A percentile compares a stretch with the other conserved stretches of the same genome.
phyloP scores from a whole-genome alignment of 2,329 filamentous ascomycete species.

The Beauveria varroae region DNA sequence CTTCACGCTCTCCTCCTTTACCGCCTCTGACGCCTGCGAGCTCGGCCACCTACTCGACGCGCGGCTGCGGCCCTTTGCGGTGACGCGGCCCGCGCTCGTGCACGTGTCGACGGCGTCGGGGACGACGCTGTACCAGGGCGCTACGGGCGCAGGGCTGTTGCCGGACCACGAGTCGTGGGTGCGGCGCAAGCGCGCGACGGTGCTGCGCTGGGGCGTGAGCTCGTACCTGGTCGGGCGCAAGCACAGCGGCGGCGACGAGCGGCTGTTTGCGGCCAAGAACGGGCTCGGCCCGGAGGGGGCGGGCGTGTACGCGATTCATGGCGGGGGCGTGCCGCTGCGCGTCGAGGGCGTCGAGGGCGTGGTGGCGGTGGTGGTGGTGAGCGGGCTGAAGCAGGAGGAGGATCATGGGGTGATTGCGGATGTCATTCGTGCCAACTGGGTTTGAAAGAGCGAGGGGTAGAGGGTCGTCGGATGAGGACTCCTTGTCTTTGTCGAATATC shows the following conservation, averaged over 20 bases:
- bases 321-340: slow-evolving; percentile 65
- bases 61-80: slow-evolving; percentile 45
- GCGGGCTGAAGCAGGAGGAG: slow-evolving; percentile 67
- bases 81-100: slow-evolving; percentile 43
- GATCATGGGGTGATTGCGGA: slow-evolving; percentile 72
- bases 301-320: slow-evolving; percentile 66
- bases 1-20: slow-evolving; percentile 47
- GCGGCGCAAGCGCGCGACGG: slow-evolving; percentile 61
- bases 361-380: slow-evolving; percentile 68
- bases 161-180: slow-evolving; percentile 70
- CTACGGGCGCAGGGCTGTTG: slow-evolving; percentile 56
- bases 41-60: slow-evolving; percentile 58
- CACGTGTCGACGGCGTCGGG: slow-evolving; percentile 55
- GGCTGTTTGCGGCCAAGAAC: slow-evolving; percentile 56
- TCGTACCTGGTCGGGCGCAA: slow-evolving; percentile 68
- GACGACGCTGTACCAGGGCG: slow-evolving; percentile 63
- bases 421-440: slow-evolving; percentile 47
- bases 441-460: not conserved
- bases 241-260: slow-evolving; percentile 52
- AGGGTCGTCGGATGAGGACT: not conserved
- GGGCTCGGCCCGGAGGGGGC: slow-evolving; percentile 49
- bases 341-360: slow-evolving; percentile 69
- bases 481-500: not conserved
- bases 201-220: slow-evolving; percentile 61
- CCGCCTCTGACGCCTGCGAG: slow-evolving; percentile 54